phyloP scores from a whole-genome alignment of 2,329 filamentous ascomycete species.

The Hysterium pulicare region DNA sequence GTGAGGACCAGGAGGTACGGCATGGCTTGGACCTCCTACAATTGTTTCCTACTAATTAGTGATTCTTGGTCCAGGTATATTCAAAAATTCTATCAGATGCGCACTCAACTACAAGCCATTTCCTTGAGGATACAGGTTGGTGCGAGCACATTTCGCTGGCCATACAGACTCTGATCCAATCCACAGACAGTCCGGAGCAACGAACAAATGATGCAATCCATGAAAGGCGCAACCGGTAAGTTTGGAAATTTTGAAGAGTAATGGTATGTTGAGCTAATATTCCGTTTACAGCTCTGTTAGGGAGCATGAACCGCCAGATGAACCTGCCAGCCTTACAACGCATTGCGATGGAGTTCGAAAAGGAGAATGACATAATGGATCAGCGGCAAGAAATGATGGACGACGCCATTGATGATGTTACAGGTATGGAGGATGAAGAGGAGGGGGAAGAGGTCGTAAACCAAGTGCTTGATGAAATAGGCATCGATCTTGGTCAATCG shows the following conservation, averaged over 20 bases:
- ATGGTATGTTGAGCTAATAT: no score
- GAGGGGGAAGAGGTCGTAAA: constrained; percentile 97
- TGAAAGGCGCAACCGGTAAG: constrained; percentile 88
- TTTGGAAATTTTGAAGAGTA: no score
- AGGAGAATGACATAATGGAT: constrained; percentile 99
- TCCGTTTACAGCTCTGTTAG: constrained; percentile 75
- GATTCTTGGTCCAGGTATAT: constrained; percentile 66
- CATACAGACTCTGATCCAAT: constrained; percentile 12
- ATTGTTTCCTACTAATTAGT: not conserved
- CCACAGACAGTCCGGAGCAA: constrained; percentile 89
- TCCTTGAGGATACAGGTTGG: constrained; percentile 86
- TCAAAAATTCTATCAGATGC: constrained; percentile 98
- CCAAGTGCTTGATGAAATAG: constrained; percentile 94
- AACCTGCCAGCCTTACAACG: constrained; percentile 92
- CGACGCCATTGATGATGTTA: constrained; percentile 95
- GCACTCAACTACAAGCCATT: constrained; percentile 94
- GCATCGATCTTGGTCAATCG: constrained; percentile 83
- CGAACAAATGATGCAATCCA: constrained; percentile 99
- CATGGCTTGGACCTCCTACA: constrained; percentile 2
- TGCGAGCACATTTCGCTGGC: not conserved
- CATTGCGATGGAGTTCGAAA: constrained; percentile 98
- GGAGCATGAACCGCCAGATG: constrained; percentile 97
- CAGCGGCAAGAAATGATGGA: constrained; percentile 99
- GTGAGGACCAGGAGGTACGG: constrained; percentile 77
- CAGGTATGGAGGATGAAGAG: constrained; percentile 85